These are phyloP conservation scores for Aspergillus piperis DNA, from an alignment of 2,329 filamentous ascomycete genomes.

Conservation along the genomic window DNA sequence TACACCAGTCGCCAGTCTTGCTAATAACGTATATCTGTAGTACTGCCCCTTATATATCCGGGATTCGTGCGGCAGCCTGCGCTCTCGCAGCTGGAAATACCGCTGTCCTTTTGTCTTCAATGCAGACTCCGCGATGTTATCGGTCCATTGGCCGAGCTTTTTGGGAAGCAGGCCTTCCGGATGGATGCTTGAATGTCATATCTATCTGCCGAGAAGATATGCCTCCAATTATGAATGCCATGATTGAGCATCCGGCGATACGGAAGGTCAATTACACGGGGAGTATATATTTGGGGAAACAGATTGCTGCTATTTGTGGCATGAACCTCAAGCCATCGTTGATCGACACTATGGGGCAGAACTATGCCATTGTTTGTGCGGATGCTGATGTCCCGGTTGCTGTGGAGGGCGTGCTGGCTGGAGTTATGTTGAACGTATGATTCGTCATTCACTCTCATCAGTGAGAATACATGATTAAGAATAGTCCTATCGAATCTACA, in stretches of 20 bases:
- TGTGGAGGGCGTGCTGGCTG: constrained; percentile 33
- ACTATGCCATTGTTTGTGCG: constrained; percentile 72
- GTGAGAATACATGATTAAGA: constrained; percentile 4
- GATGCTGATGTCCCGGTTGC: constrained; percentile 74
- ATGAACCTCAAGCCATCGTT: constrained; percentile 61
- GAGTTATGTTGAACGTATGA: constrained; percentile 36
- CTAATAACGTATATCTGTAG: constrained; percentile 27
- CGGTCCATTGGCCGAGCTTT: constrained; percentile 63
- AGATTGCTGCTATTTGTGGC: constrained; percentile 41
- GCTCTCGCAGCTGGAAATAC: constrained; percentile 73
- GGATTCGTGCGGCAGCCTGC: constrained; percentile 54
- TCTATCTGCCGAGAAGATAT: constrained; percentile 62
- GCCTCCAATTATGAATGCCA: constrained; percentile 61
- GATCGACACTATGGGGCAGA: constrained; percentile 81
- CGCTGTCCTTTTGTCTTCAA: constrained; percentile 68
- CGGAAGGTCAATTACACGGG: constrained; percentile 51
- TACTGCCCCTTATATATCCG: constrained; percentile 57
- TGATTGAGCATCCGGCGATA: constrained; percentile 58
- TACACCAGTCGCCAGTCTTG: not conserved
- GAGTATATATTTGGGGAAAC: constrained; percentile 44
- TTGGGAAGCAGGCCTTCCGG: constrained; percentile 71
- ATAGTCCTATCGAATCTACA: constrained; percentile 73
- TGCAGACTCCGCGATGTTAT: constrained; percentile 63
- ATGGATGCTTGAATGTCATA: constrained; percentile 71
- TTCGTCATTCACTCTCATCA: not conserved